These are phyloP conservation scores for Coniochaeta prunicola DNA, from an alignment of 2,329 filamentous ascomycete genomes.

Conservation along the genomic window DNA sequence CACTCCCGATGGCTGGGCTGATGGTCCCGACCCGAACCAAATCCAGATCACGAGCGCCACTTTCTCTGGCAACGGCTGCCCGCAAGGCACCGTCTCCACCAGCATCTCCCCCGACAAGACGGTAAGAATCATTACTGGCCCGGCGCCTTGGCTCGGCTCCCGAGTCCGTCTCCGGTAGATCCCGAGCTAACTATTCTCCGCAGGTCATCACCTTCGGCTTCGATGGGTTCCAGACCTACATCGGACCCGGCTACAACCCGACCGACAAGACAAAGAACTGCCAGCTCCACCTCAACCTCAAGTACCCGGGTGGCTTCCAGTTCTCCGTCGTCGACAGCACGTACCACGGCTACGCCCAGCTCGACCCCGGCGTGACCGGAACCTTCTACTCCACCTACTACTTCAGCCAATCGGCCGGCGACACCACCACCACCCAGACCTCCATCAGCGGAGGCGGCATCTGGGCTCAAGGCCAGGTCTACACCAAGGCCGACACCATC, in stretches of 20 bases:
- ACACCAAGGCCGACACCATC: constrained; percentile 37
- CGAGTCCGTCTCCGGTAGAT: neutral
- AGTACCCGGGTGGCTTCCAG: constrained; percentile 39
- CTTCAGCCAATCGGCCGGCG: constrained; percentile 36
- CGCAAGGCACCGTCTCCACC: constrained; percentile 33
- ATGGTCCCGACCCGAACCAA: constrained; percentile 28
- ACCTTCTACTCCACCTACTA: constrained; percentile 40
- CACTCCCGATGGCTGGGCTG: constrained; percentile 20
- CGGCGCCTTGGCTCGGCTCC: neutral
- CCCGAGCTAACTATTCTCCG: neutral
- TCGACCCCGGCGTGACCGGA: constrained; percentile 35
- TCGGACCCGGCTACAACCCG: constrained; percentile 29
- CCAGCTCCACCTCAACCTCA: constrained; percentile 37
- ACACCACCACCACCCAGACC: constrained; percentile 35
- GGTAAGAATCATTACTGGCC: constrained; percentile 16
- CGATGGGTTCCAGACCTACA: constrained; percentile 39
- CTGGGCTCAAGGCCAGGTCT: constrained; percentile 35
- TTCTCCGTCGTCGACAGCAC: constrained; percentile 37
- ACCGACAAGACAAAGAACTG: constrained; percentile 37
- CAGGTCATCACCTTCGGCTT: constrained; percentile 40
- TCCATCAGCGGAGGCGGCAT: constrained; percentile 32
- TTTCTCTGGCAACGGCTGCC: constrained; percentile 37
- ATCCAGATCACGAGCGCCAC: constrained; percentile 32
- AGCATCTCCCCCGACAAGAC: constrained; percentile 34
- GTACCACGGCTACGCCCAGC: constrained; percentile 41